phyloP scores from a whole-genome alignment of 1,284 basidiomycete species.

The Thecaphora thlaspeos region DNA sequence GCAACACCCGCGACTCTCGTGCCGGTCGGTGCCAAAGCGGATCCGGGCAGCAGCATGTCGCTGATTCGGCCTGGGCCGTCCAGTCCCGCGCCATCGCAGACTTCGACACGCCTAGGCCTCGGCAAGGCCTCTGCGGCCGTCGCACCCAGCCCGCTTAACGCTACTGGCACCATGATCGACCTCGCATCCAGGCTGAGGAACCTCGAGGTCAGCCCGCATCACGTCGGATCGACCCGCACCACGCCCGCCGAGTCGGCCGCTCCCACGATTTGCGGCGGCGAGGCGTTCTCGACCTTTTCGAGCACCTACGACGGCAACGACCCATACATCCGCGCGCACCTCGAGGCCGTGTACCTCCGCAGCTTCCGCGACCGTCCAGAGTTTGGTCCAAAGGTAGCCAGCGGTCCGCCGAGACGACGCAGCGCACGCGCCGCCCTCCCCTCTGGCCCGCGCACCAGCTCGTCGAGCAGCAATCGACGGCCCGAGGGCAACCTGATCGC shows the following conservation, averaged over 20 bases:
- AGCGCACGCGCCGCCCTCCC: slow-evolving; percentile 9
- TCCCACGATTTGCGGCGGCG: slow-evolving; percentile 18
- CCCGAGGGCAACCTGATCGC: slow-evolving; percentile 53
- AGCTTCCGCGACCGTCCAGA: slow-evolving; percentile 39
- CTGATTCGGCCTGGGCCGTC: neutral
- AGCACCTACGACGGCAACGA: slow-evolving; percentile 54
- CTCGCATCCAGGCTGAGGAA: slow-evolving; percentile 20
- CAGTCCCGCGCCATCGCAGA: slow-evolving; percentile 18
- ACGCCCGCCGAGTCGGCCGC: slow-evolving; percentile 32
- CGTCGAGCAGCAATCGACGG: slow-evolving; percentile 38
- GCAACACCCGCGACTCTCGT: too few relatives aligned
- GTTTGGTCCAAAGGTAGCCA: slow-evolving; percentile 25
- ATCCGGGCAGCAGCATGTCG: too few relatives aligned
- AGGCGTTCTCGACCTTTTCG: slow-evolving; percentile 17
- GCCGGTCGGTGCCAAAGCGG: too few relatives aligned
- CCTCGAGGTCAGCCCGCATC: neutral
- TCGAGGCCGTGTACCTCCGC: slow-evolving; percentile 43
- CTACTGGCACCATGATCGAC: slow-evolving; percentile 42
- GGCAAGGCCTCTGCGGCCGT: slow-evolving; percentile 40
- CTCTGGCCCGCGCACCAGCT: neutral
- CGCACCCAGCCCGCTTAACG: slow-evolving; percentile 24
- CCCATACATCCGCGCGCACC: slow-evolving; percentile 53
- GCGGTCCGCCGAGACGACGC: slow-evolving; percentile 17
- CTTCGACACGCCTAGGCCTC: slow-evolving; percentile 28
- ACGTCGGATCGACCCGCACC: slow-evolving; percentile 17